Percentiles rank a stretch among this genome's conserved stretches.
These are phyloP conservation scores for Botryotinia convoluta DNA, from an alignment of 2,329 filamentous ascomycete genomes.

Conservation along the genomic window DNA sequence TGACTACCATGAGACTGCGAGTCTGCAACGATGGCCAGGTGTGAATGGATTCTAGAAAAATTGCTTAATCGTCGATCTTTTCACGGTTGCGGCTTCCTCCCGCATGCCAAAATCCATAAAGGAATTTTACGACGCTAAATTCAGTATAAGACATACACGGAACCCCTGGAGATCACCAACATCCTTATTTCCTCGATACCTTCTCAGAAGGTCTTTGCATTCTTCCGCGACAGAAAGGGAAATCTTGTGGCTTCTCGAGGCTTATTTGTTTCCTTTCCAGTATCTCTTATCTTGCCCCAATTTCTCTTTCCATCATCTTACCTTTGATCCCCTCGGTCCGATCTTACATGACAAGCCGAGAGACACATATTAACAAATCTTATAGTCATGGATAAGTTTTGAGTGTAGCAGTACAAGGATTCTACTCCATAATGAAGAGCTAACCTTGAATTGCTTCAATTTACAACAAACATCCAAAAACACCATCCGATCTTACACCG, in stretches of 20 bases:
- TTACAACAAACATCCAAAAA: neutral
- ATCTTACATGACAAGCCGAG: conserved; percentile 12
- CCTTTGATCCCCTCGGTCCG: conserved; percentile 12
- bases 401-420: conserved; percentile 11
- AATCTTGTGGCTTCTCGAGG: conserved; percentile 9
- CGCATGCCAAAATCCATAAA: conserved; percentile 7
- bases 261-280: conserved; percentile 13
- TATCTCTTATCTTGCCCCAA: conserved; percentile 11
- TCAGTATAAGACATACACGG: neutral
- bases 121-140: conserved; percentile 9
- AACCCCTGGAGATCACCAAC: conserved; percentile 7
- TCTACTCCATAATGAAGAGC: conserved; percentile 10
- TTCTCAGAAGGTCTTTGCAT: neutral
- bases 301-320: conserved; percentile 5
- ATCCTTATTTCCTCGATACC: neutral
- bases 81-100: conserved; percentile 13
- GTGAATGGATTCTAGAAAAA: conserved; percentile 11
- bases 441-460: conserved; percentile 5
- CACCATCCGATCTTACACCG: neutral
- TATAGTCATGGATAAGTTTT: conserved; percentile 11
- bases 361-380: conserved; percentile 4
- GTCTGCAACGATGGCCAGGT: conserved; percentile 1
- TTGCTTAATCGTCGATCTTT: conserved; percentile 19
- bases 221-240: conserved; percentile 7
- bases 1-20: conserved; percentile 18